Evolutionary conservation across 2,329 filamentous ascomycete species (phyloP), one percentile per base, ranked within the genome.

Genomic region (Aspergillus uvarum): DNA sequence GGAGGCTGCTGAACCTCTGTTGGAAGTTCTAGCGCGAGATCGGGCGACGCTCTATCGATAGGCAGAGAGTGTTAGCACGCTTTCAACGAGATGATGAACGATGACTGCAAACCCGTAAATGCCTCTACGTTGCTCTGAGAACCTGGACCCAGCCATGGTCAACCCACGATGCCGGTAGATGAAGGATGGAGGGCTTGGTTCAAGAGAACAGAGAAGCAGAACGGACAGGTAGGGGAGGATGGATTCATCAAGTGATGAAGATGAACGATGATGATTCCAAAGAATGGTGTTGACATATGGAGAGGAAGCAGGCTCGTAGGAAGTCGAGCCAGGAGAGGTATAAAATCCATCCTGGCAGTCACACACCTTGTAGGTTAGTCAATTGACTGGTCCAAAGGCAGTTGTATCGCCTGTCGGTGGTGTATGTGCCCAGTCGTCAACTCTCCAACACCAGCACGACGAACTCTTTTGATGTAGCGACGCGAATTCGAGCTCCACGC

Each of bases 121-220:
- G n/a, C n/a, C n/a, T 55, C 47, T 19, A 35, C 50, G 54, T 8
- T n/a, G 19, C 26, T 38, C 47, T 7, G 38, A 21, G 10, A 24
- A 12, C 12, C 32, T 48, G 8, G 21, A 52, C 16, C 44, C 44
- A 47, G n/a, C 49, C 58, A 62, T 62, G 44, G 21, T 50, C 21
- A 55, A 19, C 16, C 38, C 38, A 16, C 16, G 4, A 44, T 44
- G 38, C 38, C 8, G 38, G 6, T n/a, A 44, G 38, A 16, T 16
- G 19, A 12, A 53, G 32, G 8, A 53, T 26, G 19, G 26, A 44
- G 35, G 26, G n/a, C 4, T 14, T 10, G 21, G 22, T 11, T 22
- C 32, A 21, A 29, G 14, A 7, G 12, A 14, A 6, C 7, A 35
- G 21, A 29, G 35, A 44, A 16, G 14, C 38, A 53, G 22, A 32